Percentiles rank a stretch among this genome's conserved stretches.
Evolutionary conservation across 371 early-diverging fungal species (phyloP).

Genomic region (Haplosporangium sp.): DNA sequence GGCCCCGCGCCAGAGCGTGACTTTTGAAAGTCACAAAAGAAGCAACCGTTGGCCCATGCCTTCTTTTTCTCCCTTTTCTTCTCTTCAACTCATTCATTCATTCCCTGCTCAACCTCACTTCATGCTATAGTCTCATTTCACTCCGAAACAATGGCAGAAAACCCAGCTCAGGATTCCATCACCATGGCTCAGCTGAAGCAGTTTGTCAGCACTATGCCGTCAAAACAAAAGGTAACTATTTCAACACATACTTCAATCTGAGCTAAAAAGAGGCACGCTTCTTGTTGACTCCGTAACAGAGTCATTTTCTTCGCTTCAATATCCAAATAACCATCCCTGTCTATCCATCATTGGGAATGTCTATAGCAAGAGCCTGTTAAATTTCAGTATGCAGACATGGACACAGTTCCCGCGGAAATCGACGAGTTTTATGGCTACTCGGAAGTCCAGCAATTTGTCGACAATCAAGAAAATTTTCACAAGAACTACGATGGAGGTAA

Average conservation of each 20-base stretch:
- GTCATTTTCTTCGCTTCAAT: not conserved
- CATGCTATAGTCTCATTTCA: not conserved
- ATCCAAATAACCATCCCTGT: not conserved
- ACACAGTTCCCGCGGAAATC: conserved; percentile 69
- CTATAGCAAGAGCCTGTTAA: conserved; percentile 62
- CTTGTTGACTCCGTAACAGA: not conserved
- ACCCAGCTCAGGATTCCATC: conserved; percentile 50
- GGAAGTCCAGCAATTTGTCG: conserved; percentile 64
- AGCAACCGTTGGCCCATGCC: not conserved
- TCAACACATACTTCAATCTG: not conserved
- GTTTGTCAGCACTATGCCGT: conserved; percentile 46
- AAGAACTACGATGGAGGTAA: conserved; percentile 58
- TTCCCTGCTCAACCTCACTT: too few relatives aligned
- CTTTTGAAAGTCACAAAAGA: not conserved
- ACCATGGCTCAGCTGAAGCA: conserved; percentile 55
- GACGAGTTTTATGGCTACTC: conserved; percentile 80
- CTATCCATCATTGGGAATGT: too few relatives aligned
- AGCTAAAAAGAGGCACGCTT: too few relatives aligned
- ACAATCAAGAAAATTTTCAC: conserved; percentile 58
- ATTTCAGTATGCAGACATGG: conserved; percentile 75
- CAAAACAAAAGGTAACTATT: conserved; percentile 34
- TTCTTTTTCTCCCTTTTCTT: not conserved
- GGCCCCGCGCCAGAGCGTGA: not conserved
- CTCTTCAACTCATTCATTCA: not conserved
- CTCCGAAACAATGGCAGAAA: conserved; percentile 36